Conservation (phyloP, 257 asterid species). For the Salvia hispanica region DNA sequence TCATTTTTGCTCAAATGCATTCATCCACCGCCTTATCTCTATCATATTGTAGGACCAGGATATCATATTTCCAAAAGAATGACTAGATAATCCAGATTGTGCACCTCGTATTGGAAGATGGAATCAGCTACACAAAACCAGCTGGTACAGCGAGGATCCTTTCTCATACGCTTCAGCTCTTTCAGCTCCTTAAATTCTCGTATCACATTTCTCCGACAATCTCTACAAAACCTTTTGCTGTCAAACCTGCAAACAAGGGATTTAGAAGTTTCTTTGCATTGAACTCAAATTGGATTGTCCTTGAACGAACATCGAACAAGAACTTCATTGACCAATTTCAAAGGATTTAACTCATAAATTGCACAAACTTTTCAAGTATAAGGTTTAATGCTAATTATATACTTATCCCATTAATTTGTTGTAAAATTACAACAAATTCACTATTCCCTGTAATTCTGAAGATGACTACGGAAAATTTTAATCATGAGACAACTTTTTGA, state of each 20-base stretch:
- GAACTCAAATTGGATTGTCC: not conserved
- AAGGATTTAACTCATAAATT: not conserved
- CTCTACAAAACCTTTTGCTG: slow-evolving; percentile 97
- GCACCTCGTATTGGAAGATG: slow-evolving; percentile 88
- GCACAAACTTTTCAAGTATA: not conserved
- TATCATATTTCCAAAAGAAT: slow-evolving; percentile 23
- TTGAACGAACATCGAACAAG: not conserved
- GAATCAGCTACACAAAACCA: slow-evolving; percentile 99
- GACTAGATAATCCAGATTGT: slow-evolving; percentile 29
- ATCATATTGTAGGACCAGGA: not conserved
- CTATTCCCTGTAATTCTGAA: not conserved
- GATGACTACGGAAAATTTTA: not conserved
- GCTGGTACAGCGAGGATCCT: slow-evolving; percentile 82
- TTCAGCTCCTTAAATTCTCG: slow-evolving; percentile 96
- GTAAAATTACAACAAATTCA: too few relatives aligned
- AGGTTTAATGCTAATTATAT: not conserved
- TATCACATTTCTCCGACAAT: slow-evolving; percentile 95
- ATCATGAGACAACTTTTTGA: too few relatives aligned
- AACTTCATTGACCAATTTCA: not conserved
- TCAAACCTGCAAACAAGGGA: slow-evolving; percentile 71
- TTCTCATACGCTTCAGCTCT: slow-evolving; percentile 85
- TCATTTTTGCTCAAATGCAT: too few relatives aligned
- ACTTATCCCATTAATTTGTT: too few relatives aligned
- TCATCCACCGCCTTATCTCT: too few relatives aligned
- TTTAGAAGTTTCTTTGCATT: slow-evolving; percentile 22